Base-by-base conservation (phyloP, 1,139 yeast species). In the Magnusiomyces tetraspermus region DNA sequence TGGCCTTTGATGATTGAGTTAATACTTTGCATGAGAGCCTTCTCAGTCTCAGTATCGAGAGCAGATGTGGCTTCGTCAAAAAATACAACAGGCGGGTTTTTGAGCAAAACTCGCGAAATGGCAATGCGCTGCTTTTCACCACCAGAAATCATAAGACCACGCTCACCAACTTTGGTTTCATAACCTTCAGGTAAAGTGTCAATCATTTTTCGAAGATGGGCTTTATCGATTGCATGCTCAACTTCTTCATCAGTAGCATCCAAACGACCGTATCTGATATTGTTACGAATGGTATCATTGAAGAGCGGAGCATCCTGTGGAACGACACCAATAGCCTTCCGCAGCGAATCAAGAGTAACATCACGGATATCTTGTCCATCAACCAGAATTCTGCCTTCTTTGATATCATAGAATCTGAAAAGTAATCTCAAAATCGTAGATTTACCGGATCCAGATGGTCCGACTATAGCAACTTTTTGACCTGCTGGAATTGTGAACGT, bases 1-100 rank as follows among this genome's bases (percentile, higher is more conserved):
- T 75, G 71, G 46, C 78, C 80, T 55, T 68, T 73, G 66, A 87
- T 82, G 30, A 85, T 77, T 2, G 71, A 63, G 58, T 83, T 76
- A 49, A 90, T 83, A 1, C 96, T 89, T 55, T 76, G 77, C 60
- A 92, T 71, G 51, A 94, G 73, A 1, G 85, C 76, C 67, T 87
- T 96, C 64, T 92, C 99, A 0, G 99, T 92, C 64, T 89, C 95
- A 3, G 98, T 92, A 67, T 92, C 99, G 50, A 92, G 75, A 0
- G 98, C 98, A 50, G 95, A 84, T 0, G 99, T 92, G 5, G 97
- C 97, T 66, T 92, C 98, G 65, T 94, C 98, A 60, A 92, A 89
- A 67, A 94, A 92, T 56, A 95, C 85, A 52, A 94, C 87, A 17
- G 95, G 94, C 0, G 97, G 82, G 57, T 79, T 76, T 69, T 94